Evolutionary conservation across 768 basidiomycete genomes (phyloP), one percentile per base, ranked within the genome.

Genomic region (Gautieria morchelliformis): DNA sequence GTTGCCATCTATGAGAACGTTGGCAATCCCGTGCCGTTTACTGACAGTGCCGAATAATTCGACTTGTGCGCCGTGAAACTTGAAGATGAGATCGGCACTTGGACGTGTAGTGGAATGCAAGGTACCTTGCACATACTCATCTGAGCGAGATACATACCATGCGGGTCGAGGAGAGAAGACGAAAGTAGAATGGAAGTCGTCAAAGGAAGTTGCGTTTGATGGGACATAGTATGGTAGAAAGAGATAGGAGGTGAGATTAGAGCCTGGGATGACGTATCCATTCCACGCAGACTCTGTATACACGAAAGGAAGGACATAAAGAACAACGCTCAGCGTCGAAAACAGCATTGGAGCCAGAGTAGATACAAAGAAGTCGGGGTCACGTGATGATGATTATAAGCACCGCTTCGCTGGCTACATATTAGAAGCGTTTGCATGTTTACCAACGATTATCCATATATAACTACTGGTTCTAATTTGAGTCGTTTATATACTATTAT

Each of bases 211-310:
- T 6, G 86, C 76, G 30, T 87, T 87, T 12, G 80, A 78, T 57
- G 87, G 83, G 66, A 87, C 83, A 64, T 84, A 89, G 72, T 81
- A 89, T 0, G 87, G 84, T 2, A 76, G 75, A 70, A 89, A 89
- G 3, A 67, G 52, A 0, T 71, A 63, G 17, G 73, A 73, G 44
- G 66, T 69, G 12, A 69, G 73, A 17, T 84, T 77, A 15, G 73
- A 80, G 15, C 27, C 48, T 19, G 77, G 74, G 6, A 76, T 73
- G 3, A 74, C 75, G 61, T 80, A 72, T 0, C 88, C 86, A 61
- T 87, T 87, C 87, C 87, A 89, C 27, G 87, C 83, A 20, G 75
- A 69, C 30, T 83, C 75, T 49, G 48, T 15, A 49, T 30, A 49
- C 33, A 49, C 48, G n/a, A 30, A 27, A 24, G 48, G 27, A 33